A percentile compares a stretch with the other conserved stretches of the same genome.
Evolutionary conservation across 1,284 basidiomycete species (phyloP).

Genomic region (Prillingera fragicola): DNA sequence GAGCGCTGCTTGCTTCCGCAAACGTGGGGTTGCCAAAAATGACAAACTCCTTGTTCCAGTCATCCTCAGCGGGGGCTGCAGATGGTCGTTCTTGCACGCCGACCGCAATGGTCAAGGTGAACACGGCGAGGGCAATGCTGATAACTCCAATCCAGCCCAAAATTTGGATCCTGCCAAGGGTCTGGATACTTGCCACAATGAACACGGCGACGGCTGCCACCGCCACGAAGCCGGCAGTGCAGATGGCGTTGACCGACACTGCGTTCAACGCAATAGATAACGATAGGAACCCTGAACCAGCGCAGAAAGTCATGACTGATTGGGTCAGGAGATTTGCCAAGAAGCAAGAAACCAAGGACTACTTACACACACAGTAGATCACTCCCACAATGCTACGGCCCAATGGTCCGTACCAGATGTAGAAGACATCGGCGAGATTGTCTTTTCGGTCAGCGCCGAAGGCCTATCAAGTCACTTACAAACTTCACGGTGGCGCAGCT

Average conservation of each 20-base stretch:
- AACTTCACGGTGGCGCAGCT: slow-evolving; percentile 31
- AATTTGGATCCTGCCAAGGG: slow-evolving; percentile 32
- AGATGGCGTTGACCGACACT: slow-evolving; percentile 30
- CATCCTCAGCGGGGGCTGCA: slow-evolving; percentile 29
- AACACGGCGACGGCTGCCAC: slow-evolving; percentile 19
- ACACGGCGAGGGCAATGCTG: slow-evolving; percentile 30
- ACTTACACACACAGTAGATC: too few relatives aligned
- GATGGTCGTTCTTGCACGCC: slow-evolving; percentile 38
- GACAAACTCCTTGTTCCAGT: slow-evolving; percentile 30
- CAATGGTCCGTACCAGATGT: too few relatives aligned
- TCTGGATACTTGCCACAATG: slow-evolving; percentile 31
- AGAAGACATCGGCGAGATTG: neutral
- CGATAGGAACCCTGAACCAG: slow-evolving; percentile 7
- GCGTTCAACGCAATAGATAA: slow-evolving; percentile 32
- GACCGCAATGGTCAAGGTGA: slow-evolving; percentile 34
- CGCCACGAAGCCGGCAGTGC: slow-evolving; percentile 32
- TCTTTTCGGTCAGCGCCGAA: too few relatives aligned
- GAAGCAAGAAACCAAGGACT: slow-evolving; percentile 26
- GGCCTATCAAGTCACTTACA: slow-evolving; percentile 31
- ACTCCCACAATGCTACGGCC: neutral
- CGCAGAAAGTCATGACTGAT: slow-evolving; percentile 8
- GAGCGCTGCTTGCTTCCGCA: slow-evolving; percentile 21
- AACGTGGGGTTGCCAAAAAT: slow-evolving; percentile 26
- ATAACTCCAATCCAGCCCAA: slow-evolving; percentile 35
- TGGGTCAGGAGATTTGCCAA: slow-evolving; percentile 14